Conservation (phyloP, 768 basidiomycete genomes). For the Pleurotus sapidus region DNA sequence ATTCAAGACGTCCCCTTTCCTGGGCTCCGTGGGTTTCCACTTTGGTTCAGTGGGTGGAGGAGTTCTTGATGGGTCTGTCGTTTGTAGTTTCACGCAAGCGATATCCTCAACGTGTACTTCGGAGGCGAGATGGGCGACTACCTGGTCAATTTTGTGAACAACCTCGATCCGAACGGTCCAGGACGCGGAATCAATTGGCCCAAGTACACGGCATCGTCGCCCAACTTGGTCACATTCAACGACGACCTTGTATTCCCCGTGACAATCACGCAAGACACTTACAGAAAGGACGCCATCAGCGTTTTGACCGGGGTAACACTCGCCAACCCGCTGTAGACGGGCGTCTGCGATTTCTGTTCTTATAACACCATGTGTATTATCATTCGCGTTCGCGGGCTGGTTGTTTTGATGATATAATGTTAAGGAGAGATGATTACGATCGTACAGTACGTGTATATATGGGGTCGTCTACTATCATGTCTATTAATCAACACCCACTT, state of each 20-base stretch:
- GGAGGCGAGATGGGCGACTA: constrained; percentile 42
- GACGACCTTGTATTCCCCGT: constrained; percentile 28
- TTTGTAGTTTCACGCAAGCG: constrained; percentile 31
- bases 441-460: neutral
- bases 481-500: constrained; percentile 1
- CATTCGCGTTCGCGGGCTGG: neutral
- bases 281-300: constrained; percentile 33
- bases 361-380: neutral
- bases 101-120: constrained; percentile 40
- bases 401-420: neutral
- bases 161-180: constrained; percentile 41
- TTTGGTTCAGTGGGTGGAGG: too few relatives aligned
- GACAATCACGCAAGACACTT: constrained; percentile 40
- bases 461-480: neutral
- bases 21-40: constrained; percentile 38
- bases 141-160: constrained; percentile 40
- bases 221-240: constrained; percentile 37
- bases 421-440: neutral
- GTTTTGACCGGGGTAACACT: constrained; percentile 30
- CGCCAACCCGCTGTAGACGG: constrained; percentile 28
- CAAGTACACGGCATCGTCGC: constrained; percentile 29
- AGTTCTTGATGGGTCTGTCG: too few relatives aligned
- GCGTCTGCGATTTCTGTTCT: neutral
- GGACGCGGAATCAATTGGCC: constrained; percentile 39
- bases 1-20: constrained; percentile 33